phyloP scores from a whole-genome alignment of 2,329 filamentous ascomycete species.

The Microdochium bolleyi region DNA sequence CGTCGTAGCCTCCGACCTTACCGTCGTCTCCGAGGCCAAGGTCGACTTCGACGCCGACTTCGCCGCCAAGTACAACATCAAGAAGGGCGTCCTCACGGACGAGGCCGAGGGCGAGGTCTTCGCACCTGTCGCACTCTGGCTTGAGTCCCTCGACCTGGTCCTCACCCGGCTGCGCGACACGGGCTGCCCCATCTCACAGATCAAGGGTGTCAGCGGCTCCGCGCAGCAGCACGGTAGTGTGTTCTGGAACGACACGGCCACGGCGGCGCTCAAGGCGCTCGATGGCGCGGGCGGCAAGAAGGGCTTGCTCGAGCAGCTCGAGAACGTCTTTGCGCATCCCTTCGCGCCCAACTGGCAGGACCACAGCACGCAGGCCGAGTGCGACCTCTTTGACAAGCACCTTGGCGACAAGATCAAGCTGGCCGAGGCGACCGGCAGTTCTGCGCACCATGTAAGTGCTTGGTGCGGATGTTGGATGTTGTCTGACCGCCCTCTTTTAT shows the following conservation, averaged over 20 bases:
- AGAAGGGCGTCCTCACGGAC: slow-evolving; percentile 82
- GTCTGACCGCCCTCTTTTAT: neutral
- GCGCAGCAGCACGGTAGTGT: slow-evolving; percentile 98
- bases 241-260: slow-evolving; percentile 74
- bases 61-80: slow-evolving; percentile 62
- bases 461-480: neutral
- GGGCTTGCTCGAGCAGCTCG: slow-evolving; percentile 65
- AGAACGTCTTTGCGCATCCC: slow-evolving; percentile 68
- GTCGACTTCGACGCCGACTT: slow-evolving; percentile 93
- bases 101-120: slow-evolving; percentile 81
- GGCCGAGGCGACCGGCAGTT: slow-evolving; percentile 78
- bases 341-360: slow-evolving; percentile 98
- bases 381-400: slow-evolving; percentile 73
- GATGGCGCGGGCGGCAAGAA: slow-evolving; percentile 36
- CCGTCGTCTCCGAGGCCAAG: slow-evolving; percentile 75
- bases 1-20: slow-evolving; percentile 74
- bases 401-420: slow-evolving; percentile 61
- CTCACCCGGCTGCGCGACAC: slow-evolving; percentile 59
- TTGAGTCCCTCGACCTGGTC: slow-evolving; percentile 86
- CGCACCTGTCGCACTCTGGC: slow-evolving; percentile 88
- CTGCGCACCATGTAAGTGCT: slow-evolving; percentile 80
- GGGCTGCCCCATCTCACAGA: slow-evolving; percentile 63
- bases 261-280: slow-evolving; percentile 52
- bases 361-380: slow-evolving; percentile 86
- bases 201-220: slow-evolving; percentile 80